A percentile compares a stretch with the other conserved stretches of the same genome.
Evolutionary conservation across 768 basidiomycete species (phyloP).

Genomic region (Mycena latifolia): DNA sequence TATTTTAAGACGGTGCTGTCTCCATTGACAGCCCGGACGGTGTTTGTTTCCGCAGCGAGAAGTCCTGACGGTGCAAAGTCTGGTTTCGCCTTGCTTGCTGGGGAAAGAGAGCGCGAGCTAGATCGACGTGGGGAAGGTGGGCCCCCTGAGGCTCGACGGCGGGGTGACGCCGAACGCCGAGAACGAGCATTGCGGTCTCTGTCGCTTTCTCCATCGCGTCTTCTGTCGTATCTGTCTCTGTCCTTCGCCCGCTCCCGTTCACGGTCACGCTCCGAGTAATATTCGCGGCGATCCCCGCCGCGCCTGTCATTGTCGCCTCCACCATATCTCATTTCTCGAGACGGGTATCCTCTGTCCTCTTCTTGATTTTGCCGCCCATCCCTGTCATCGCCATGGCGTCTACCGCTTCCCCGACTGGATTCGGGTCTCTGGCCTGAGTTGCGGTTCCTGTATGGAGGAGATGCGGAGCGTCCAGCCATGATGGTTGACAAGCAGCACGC

Average conservation of each 20-base stretch:
- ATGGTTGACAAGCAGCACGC: too few species aligned
- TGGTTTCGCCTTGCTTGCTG: slow-evolving; percentile 80
- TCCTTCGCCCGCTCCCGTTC: slow-evolving; percentile 59
- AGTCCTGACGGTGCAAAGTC: slow-evolving; percentile 92
- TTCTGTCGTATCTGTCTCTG: slow-evolving; percentile 55
- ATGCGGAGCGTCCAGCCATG: slow-evolving; percentile 29
- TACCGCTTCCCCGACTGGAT: slow-evolving; percentile 29
- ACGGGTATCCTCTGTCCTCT: slow-evolving; percentile 23
- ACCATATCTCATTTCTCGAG: slow-evolving; percentile 8
- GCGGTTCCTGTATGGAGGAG: slow-evolving; percentile 29
- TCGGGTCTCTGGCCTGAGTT: slow-evolving; percentile 18
- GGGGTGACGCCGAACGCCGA: slow-evolving; percentile 76
- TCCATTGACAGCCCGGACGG: slow-evolving; percentile 81
- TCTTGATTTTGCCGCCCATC: slow-evolving; percentile 6
- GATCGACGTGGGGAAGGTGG: slow-evolving; percentile 55
- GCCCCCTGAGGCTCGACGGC: slow-evolving; percentile 51
- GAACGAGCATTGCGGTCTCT: slow-evolving; percentile 46
- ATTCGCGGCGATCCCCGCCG: slow-evolving; percentile 38
- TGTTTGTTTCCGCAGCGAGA: slow-evolving; percentile 96
- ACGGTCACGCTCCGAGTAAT: slow-evolving; percentile 52
- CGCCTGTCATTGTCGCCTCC: slow-evolving; percentile 17
- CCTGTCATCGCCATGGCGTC: slow-evolving; percentile 29
- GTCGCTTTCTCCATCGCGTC: slow-evolving; percentile 41
- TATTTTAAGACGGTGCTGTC: slow-evolving; percentile 91
- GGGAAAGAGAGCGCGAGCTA: slow-evolving; percentile 58